Conservation (phyloP, 1,139 yeast species). For the Debaryomyces coudertii region DNA sequence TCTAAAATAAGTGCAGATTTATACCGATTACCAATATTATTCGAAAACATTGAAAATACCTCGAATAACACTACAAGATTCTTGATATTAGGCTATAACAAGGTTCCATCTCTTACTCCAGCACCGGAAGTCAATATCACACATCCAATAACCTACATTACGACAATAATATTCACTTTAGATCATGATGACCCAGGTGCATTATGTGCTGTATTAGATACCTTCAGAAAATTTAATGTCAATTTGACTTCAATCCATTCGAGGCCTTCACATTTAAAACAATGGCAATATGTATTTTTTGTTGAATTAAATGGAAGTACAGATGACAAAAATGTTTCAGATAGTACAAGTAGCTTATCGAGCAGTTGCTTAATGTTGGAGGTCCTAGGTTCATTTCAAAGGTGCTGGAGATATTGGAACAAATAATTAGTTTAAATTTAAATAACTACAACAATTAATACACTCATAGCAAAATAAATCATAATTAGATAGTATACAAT, state of each 20-base stretch:
- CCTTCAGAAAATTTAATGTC: slow-evolving; percentile 59
- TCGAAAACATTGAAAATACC: slow-evolving; percentile 66
- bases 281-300: slow-evolving; percentile 87
- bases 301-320: slow-evolving; percentile 57
- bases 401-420: slow-evolving; percentile 32
- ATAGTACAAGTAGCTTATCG: slow-evolving; percentile 24
- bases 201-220: slow-evolving; percentile 64
- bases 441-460: background rate
- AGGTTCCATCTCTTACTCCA: slow-evolving; percentile 16
- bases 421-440: slow-evolving; percentile 9
- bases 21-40: slow-evolving; percentile 60
- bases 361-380: slow-evolving; percentile 35
- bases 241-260: slow-evolving; percentile 75
- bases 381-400: slow-evolving; percentile 40
- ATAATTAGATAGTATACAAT: slow-evolving; percentile 6
- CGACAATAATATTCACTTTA: slow-evolving; percentile 68
- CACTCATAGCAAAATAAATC: slow-evolving; percentile 4
- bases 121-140: slow-evolving; percentile 9
- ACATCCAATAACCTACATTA: slow-evolving; percentile 28
- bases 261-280: slow-evolving; percentile 62
- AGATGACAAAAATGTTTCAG: slow-evolving; percentile 19
- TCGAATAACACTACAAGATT: slow-evolving; percentile 83
- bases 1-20: slow-evolving; percentile 65
- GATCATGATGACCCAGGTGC: slow-evolving; percentile 76
- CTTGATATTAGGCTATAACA: slow-evolving; percentile 56